phyloP scores from a whole-genome alignment of 2,329 filamentous ascomycete genomes.

The Diaporthe aspalathi region DNA sequence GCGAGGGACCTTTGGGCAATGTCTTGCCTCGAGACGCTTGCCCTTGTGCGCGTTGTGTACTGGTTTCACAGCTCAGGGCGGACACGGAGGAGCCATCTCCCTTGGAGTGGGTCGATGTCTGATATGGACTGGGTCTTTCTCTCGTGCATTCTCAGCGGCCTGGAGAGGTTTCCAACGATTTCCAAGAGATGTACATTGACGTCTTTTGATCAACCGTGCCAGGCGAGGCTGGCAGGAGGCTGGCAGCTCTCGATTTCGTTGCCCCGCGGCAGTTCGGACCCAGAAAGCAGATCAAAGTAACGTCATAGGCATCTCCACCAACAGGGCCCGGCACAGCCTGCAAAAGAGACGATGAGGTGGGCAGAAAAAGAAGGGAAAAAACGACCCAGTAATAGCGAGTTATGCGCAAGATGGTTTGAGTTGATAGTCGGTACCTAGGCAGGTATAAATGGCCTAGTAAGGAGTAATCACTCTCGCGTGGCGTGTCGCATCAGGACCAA shows the following conservation, averaged over 20 bases:
- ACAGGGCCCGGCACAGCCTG: not conserved
- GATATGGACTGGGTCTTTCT: not conserved
- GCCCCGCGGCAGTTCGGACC: not conserved
- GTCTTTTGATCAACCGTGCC: not conserved
- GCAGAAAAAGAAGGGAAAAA: not conserved
- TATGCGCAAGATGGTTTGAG: too few species aligned
- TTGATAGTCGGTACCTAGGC: not conserved
- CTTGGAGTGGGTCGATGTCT: not conserved
- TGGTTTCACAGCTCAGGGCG: not conserved
- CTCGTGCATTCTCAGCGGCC: not conserved
- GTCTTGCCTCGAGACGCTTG: not conserved
- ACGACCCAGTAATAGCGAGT: not conserved
- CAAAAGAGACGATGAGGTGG: not conserved
- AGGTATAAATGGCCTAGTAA: too few species aligned
- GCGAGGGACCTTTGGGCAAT: not conserved
- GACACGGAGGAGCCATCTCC: not conserved
- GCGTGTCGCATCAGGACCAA: not conserved
- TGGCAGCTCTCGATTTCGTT: not conserved
- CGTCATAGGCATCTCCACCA: conserved; percentile 13
- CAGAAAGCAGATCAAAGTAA: not conserved
- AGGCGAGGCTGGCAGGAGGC: not conserved
- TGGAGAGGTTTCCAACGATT: not conserved
- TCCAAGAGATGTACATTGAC: not conserved
- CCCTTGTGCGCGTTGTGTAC: not conserved
- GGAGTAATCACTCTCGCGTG: not conserved